A percentile compares a stretch with the other conserved stretches of the same genome.
phyloP scores from a whole-genome alignment of 1,139 yeast genomes.

The Kodamaea anthophila region DNA sequence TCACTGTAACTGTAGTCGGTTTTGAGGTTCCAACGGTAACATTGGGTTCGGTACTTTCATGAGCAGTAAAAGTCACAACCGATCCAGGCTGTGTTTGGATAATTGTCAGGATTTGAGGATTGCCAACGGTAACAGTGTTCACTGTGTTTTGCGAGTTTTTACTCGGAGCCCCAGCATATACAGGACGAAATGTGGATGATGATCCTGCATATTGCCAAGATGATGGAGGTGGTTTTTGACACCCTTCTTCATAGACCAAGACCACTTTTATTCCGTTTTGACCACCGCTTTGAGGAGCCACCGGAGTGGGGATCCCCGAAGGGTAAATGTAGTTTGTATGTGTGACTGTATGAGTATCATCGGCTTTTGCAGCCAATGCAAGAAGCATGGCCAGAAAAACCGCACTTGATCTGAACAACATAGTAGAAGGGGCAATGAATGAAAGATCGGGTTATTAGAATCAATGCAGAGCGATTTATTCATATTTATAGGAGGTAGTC shows the following conservation, averaged over 20 bases:
- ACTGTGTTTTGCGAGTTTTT: no score
- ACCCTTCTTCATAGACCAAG: conserved; percentile 20
- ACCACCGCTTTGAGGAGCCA: conserved; percentile 4
- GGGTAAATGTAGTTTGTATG: conserved; percentile 29
- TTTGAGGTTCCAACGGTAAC: no score
- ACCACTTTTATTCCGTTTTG: conserved; percentile 28
- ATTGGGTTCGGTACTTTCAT: no score
- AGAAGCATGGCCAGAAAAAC: conserved; percentile 11
- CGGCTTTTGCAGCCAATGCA: conserved; percentile 11
- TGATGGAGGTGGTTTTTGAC: not conserved
- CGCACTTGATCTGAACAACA: conserved; percentile 12
- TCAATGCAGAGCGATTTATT: not conserved
- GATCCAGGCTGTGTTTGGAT: no score
- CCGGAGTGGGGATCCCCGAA: conserved; percentile 17
- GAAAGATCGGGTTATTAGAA: not conserved
- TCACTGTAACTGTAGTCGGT: no score
- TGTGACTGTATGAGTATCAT: conserved; percentile 19
- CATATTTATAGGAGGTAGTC: no score
- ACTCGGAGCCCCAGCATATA: no score
- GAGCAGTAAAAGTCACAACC: no score
- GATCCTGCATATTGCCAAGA: not conserved
- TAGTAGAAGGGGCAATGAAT: conserved; percentile 4
- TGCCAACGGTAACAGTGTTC: not conserved
- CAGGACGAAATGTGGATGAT: no score
- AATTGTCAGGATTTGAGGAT: no score